Percentiles rank a stretch among this genome's conserved stretches.
These are phyloP conservation scores for Furcasterigmium furcatum DNA, from an alignment of 2,329 filamentous ascomycete species.

Conservation along the genomic window DNA sequence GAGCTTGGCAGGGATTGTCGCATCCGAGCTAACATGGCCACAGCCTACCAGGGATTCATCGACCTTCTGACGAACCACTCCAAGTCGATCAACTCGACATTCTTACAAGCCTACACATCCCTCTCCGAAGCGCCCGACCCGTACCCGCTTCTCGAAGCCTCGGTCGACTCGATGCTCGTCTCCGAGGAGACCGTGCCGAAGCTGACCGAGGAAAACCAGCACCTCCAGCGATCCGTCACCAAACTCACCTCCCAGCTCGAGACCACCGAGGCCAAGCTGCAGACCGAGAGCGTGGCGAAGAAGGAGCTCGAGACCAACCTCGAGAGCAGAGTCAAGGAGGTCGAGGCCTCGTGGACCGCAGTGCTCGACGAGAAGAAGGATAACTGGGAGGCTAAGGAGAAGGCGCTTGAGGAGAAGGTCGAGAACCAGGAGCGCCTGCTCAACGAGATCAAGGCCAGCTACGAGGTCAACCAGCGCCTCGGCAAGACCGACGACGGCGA, in stretches of 20 bases:
- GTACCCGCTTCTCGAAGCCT: slow-evolving; percentile 93
- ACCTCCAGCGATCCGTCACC: slow-evolving; percentile 75
- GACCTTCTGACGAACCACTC: slow-evolving; percentile 94
- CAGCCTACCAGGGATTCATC: slow-evolving; percentile 96
- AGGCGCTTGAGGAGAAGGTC: slow-evolving; percentile 84
- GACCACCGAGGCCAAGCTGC: slow-evolving; percentile 75
- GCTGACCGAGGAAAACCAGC: slow-evolving; percentile 82
- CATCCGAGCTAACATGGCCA: background rate
- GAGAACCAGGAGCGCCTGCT: slow-evolving; percentile 90
- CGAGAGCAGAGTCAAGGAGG: slow-evolving; percentile 79
- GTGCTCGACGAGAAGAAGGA: slow-evolving; percentile 91
- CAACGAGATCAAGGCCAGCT: slow-evolving; percentile 94
- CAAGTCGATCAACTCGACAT: slow-evolving; percentile 89
- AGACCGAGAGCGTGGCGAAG: slow-evolving; percentile 70
- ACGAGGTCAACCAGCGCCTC: slow-evolving; percentile 90
- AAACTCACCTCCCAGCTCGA: slow-evolving; percentile 79
- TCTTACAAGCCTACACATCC: slow-evolving; percentile 88
- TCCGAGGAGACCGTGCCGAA: slow-evolving; percentile 91
- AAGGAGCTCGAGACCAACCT: slow-evolving; percentile 74
- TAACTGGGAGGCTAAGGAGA: slow-evolving; percentile 95
- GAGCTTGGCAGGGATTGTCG: no score
- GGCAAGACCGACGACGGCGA: slow-evolving; percentile 67
- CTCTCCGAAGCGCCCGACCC: slow-evolving; percentile 95
- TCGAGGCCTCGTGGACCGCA: slow-evolving; percentile 85
- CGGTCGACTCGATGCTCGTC: slow-evolving; percentile 87